Evolutionary conservation across 1,139 yeast species (phyloP).

Genomic region (Spencermartinsiella ligniputridi): DNA sequence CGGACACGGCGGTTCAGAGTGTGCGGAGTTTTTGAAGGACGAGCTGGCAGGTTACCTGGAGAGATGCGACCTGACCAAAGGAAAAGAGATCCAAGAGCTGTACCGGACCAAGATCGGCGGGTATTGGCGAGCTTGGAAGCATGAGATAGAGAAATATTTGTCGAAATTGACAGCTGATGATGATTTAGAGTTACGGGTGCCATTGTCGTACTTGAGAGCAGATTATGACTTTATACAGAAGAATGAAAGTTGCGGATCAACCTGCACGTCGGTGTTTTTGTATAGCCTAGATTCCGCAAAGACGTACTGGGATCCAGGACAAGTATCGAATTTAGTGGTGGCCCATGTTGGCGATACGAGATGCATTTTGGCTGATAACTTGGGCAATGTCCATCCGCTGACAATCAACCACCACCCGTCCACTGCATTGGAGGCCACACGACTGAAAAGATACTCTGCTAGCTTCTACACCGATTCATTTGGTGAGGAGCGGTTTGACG

Average conservation of each 20-base stretch:
- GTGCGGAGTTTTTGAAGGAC: conserved; percentile 55
- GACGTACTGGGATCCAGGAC: conserved; percentile 65
- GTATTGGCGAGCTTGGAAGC: conserved; percentile 80
- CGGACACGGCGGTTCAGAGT: conserved; percentile 89
- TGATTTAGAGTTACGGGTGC: conserved; percentile 57
- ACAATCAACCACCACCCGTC: conserved; percentile 86
- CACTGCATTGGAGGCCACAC: conserved; percentile 67
- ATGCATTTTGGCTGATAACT: conserved; percentile 56
- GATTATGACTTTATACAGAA: conserved; percentile 44
- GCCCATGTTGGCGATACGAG: conserved; percentile 96
- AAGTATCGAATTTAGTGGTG: conserved; percentile 65
- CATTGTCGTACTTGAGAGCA: conserved; percentile 56
- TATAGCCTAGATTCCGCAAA: conserved; percentile 40
- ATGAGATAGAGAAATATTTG: conserved; percentile 45
- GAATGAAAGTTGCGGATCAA: conserved; percentile 58
- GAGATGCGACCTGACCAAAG: conserved; percentile 34
- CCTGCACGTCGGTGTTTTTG: conserved; percentile 75
- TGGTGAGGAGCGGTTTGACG: conserved; percentile 83
- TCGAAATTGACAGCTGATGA: conserved; percentile 41
- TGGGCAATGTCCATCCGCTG: conserved; percentile 74
- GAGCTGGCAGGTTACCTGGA: conserved; percentile 59
- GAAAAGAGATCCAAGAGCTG: conserved; percentile 46
- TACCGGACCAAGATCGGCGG: conserved; percentile 62
- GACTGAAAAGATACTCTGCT: conserved; percentile 68
- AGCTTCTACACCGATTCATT: conserved; percentile 83